These are phyloP conservation scores for Ganoderma multipileum DNA, from an alignment of 1,284 basidiomycete genomes.

Conservation along the genomic window DNA sequence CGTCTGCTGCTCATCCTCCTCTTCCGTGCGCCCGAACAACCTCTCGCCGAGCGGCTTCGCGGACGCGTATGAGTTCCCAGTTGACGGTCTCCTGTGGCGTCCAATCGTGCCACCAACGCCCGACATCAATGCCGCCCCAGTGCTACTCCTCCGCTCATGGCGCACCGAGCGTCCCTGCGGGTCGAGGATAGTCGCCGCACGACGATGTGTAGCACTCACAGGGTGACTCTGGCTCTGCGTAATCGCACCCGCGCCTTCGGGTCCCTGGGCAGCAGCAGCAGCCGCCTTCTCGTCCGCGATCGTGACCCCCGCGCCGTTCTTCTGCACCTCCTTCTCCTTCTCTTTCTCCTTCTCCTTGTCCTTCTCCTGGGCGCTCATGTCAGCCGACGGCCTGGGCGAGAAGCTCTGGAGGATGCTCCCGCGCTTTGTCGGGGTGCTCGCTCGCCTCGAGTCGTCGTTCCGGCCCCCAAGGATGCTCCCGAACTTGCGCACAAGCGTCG, in stretches of 20 bases:
- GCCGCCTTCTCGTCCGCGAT: slow-evolving; percentile 37
- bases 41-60: slow-evolving; percentile 51
- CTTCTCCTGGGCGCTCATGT: slow-evolving; percentile 40
- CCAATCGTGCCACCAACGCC: slow-evolving; percentile 64
- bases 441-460: slow-evolving; percentile 49
- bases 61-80: slow-evolving; percentile 53
- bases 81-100: slow-evolving; percentile 70
- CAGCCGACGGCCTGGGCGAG: slow-evolving; percentile 54
- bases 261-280: slow-evolving; percentile 24
- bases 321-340: slow-evolving; percentile 26
- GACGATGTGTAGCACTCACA: slow-evolving; percentile 60
- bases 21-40: slow-evolving; percentile 59
- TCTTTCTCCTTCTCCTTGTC: slow-evolving; percentile 22
- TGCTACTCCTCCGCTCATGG: slow-evolving; percentile 81
- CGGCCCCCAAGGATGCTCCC: slow-evolving; percentile 66
- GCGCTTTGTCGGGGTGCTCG: slow-evolving; percentile 50
- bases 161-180: slow-evolving; percentile 60
- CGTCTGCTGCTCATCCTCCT: slow-evolving; percentile 46
- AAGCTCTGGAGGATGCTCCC: slow-evolving; percentile 56
- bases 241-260: slow-evolving; percentile 44
- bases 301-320: slow-evolving; percentile 31
- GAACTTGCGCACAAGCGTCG: slow-evolving; percentile 77
- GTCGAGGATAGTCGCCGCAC: slow-evolving; percentile 79
- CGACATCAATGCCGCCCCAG: slow-evolving; percentile 65
- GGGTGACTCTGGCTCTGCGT: slow-evolving; percentile 63